Conservation (phyloP, 495 filamentous ascomycete species). For the Xylaria venustula region DNA sequence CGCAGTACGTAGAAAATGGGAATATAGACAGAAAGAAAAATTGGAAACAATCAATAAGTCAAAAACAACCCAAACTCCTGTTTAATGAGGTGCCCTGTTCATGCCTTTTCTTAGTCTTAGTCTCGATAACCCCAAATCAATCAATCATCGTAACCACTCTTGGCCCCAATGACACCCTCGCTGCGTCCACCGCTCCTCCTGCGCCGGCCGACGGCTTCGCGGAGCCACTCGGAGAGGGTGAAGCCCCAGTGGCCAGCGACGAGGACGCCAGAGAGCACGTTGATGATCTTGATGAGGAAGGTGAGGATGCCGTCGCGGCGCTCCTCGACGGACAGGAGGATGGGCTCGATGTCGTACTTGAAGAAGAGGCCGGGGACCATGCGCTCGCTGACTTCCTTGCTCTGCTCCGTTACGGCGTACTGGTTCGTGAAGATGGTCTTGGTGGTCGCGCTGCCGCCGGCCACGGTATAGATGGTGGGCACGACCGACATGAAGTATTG, state of each 20-base stretch:
- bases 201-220: conserved; percentile 47
- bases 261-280: conserved; percentile 59
- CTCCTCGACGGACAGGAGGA: conserved; percentile 81
- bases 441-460: conserved; percentile 36
- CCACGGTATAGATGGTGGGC: conserved; percentile 86
- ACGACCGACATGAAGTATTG: conserved; percentile 98
- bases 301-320: conserved; percentile 69
- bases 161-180: conserved; percentile 55
- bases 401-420: conserved; percentile 92
- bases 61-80: conserved; percentile 2
- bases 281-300: conserved; percentile 71
- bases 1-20: no score
- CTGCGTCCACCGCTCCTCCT: conserved; percentile 47
- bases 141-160: conserved; percentile 31
- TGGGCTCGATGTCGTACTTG: conserved; percentile 99
- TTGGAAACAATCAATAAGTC: neutral
- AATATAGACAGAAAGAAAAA: neutral
- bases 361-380: conserved; percentile 91
- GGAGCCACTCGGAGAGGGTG: conserved; percentile 51
- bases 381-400: conserved; percentile 62
- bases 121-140: neutral
- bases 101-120: neutral
- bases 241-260: conserved; percentile 63
- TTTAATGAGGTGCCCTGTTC: conserved; percentile 5
- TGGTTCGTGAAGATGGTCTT: conserved; percentile 87